Conservation (phyloP, 192 early-diverging fungal species). For the Funneliformis mosseae region DNA sequence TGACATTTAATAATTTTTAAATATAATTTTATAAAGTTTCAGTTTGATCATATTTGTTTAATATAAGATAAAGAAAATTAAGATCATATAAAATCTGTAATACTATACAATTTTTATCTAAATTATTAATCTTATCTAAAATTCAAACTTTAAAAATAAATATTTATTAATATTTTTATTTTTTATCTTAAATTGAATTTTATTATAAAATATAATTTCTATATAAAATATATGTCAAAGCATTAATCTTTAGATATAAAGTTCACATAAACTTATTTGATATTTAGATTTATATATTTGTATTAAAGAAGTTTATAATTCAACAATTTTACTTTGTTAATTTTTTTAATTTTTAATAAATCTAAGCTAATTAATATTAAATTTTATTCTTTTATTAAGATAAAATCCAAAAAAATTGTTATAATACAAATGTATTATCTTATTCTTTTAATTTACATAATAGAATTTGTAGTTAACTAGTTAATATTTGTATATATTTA, state of each 20-base stretch:
- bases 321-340: conserved; percentile 3
- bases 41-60: too few relatives aligned
- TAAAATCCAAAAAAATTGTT: background rate
- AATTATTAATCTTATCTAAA: too few relatives aligned
- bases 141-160: too few relatives aligned
- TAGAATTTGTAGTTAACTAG: background rate
- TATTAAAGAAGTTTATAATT: background rate
- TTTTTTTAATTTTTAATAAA: background rate
- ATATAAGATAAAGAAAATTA: too few relatives aligned
- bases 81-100: too few relatives aligned
- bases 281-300: background rate
- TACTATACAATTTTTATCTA: too few relatives aligned
- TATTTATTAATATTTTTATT: too few relatives aligned
- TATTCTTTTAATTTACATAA: background rate
- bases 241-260: background rate
- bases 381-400: background rate
- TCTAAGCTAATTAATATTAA: background rate
- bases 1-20: too few relatives aligned
- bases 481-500: background rate
- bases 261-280: background rate
- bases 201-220: background rate
- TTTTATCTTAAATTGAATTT: background rate
- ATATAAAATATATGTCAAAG: background rate
- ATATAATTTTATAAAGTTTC: too few relatives aligned
- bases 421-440: background rate